Evolutionary conservation across 441 rosid species (phyloP).

Genomic region (Gossypium laxum): DNA sequence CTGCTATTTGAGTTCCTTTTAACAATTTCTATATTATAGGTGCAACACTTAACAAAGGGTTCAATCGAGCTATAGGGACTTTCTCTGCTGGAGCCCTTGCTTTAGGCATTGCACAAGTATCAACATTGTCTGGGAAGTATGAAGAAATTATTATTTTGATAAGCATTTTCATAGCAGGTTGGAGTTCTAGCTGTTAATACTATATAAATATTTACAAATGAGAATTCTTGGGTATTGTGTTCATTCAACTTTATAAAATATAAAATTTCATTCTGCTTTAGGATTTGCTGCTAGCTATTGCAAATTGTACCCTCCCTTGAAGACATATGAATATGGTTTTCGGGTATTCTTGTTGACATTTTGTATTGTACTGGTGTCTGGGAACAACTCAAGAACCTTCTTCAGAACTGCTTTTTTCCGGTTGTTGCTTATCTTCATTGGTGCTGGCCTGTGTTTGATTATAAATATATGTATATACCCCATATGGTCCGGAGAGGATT

Average conservation of each 20-base stretch:
- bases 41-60: slow-evolving; percentile 62
- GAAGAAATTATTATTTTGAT: slow-evolving; percentile 46
- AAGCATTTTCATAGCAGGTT: slow-evolving; percentile 77
- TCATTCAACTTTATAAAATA: neutral
- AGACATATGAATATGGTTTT: slow-evolving; percentile 66
- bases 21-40: slow-evolving; percentile 18
- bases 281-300: slow-evolving; percentile 51
- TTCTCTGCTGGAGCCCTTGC: slow-evolving; percentile 71
- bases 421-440: slow-evolving; percentile 47
- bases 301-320: slow-evolving; percentile 61
- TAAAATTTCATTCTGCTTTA: slow-evolving; percentile 13
- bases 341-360: slow-evolving; percentile 73
- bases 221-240: neutral
- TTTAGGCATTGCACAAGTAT: slow-evolving; percentile 67
- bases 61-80: slow-evolving; percentile 80
- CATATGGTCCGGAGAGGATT: slow-evolving; percentile 84
- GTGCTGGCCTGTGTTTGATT: slow-evolving; percentile 55
- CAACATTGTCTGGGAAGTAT: slow-evolving; percentile 37
- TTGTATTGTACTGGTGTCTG: slow-evolving; percentile 71
- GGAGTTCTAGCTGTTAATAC: neutral
- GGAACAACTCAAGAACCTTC: slow-evolving; percentile 42
- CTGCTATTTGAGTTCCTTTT: neutral
- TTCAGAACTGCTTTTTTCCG: slow-evolving; percentile 48
- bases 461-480: slow-evolving; percentile 59
- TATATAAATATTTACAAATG: neutral